phyloP scores from a whole-genome alignment of 257 asterid species.

The Nicotiana paniculata region DNA sequence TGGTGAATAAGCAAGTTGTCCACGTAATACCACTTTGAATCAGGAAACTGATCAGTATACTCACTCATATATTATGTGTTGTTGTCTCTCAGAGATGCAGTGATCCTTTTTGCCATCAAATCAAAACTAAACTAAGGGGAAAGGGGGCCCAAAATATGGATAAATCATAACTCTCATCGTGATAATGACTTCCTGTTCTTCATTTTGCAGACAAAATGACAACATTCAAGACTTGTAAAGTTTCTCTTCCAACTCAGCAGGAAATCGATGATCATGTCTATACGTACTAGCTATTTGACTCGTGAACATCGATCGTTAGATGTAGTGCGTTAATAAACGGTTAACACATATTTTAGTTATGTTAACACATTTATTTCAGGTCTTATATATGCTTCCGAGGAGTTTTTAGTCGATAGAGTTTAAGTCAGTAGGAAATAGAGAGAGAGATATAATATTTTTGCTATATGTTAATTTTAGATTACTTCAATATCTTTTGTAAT shows the following conservation, averaged over 20 bases:
- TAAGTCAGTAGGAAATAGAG: too few species aligned
- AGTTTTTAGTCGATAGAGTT: too few species aligned
- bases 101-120: not conserved
- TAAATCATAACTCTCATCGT: not conserved
- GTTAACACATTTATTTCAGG: too few species aligned
- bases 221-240: not conserved
- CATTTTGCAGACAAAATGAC: slow-evolving; percentile 17
- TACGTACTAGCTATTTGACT: not conserved
- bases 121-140: not conserved
- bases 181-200: slow-evolving; percentile 9
- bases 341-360: too few species aligned
- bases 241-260: not conserved
- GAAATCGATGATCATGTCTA: not conserved
- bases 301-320: too few species aligned
- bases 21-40: not conserved
- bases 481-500: too few species aligned
- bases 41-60: not conserved
- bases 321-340: too few species aligned
- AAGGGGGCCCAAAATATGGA: not conserved
- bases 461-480: too few species aligned
- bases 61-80: not conserved
- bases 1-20: not conserved
- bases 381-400: too few species aligned
- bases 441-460: too few species aligned
- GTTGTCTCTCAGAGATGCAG: not conserved